Evolutionary conservation across 768 basidiomycete genomes (phyloP).

Genomic region (Tylopilus subfusipes): DNA sequence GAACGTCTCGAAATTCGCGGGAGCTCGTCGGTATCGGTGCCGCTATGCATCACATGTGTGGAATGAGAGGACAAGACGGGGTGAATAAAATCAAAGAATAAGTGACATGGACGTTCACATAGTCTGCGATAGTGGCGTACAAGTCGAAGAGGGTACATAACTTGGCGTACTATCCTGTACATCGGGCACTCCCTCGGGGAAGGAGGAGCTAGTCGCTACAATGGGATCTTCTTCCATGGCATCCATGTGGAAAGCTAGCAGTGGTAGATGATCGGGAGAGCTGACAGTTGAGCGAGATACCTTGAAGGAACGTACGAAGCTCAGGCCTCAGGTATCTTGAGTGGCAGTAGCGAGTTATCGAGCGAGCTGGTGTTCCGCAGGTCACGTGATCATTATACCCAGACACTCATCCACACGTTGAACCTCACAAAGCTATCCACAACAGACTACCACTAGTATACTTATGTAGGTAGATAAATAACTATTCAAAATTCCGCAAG

Average conservation of each 20-base stretch:
- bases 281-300: not conserved
- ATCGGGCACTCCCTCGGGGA: slow-evolving; percentile 19
- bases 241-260: slow-evolving; percentile 25
- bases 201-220: slow-evolving; percentile 21
- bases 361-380: slow-evolving; percentile 3
- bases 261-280: not conserved
- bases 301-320: slow-evolving; percentile 1
- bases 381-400: slow-evolving; percentile 19
- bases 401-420: no score
- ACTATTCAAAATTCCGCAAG: no score
- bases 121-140: slow-evolving; percentile 16
- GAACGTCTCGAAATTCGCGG: slow-evolving; percentile 72
- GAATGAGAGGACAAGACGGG: not conserved
- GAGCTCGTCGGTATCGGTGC: slow-evolving; percentile 23
- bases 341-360: slow-evolving; percentile 15
- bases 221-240: slow-evolving; percentile 34
- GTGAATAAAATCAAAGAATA: not conserved
- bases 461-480: no score
- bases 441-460: no score
- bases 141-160: slow-evolving; percentile 13
- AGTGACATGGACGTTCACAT: slow-evolving; percentile 5
- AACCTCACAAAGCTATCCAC: no score
- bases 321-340: slow-evolving; percentile 22
- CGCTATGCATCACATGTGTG: slow-evolving; percentile 13
- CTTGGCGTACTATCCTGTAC: slow-evolving; percentile 11